These are phyloP conservation scores for Collybia sp. DNA, from an alignment of 768 basidiomycete genomes.

Conservation along the genomic window DNA sequence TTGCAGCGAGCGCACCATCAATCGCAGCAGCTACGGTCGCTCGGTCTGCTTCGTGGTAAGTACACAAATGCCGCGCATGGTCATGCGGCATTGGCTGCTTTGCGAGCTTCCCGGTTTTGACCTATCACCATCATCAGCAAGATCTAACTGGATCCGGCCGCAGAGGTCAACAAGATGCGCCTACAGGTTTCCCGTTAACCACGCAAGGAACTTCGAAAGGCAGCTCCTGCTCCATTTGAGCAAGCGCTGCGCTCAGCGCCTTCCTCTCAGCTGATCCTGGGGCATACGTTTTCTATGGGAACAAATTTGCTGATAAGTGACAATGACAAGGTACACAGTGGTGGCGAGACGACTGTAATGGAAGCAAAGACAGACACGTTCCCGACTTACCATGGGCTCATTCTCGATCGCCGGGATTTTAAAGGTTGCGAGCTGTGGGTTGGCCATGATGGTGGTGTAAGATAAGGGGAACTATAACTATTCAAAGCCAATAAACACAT, in stretches of 20 bases:
- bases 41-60: slow-evolving; percentile 85
- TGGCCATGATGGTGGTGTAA: slow-evolving; percentile 12
- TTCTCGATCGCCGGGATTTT: slow-evolving; percentile 83
- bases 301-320: not conserved
- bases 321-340: not conserved
- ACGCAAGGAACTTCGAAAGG: slow-evolving; percentile 94
- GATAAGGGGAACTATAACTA: slow-evolving; percentile 4
- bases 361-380: not conserved
- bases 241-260: slow-evolving; percentile 66
- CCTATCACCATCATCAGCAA: slow-evolving; percentile 29
- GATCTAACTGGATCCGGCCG: not conserved
- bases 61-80: slow-evolving; percentile 76
- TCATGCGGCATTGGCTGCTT: slow-evolving; percentile 85
- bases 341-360: not conserved
- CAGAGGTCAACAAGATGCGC: slow-evolving; percentile 16
- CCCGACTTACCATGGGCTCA: slow-evolving; percentile 82
- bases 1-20: slow-evolving; percentile 81
- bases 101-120: slow-evolving; percentile 75
- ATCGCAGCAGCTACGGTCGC: slow-evolving; percentile 76
- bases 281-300: slow-evolving; percentile 64
- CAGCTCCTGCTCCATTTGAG: slow-evolving; percentile 74
- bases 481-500: slow-evolving; percentile 3
- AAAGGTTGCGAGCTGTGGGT: slow-evolving; percentile 80
- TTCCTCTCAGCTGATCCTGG: slow-evolving; percentile 75
- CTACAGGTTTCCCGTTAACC: slow-evolving; percentile 82